phyloP scores from a whole-genome alignment of 1,284 basidiomycete genomes.

The Boletellus deceptivus region DNA sequence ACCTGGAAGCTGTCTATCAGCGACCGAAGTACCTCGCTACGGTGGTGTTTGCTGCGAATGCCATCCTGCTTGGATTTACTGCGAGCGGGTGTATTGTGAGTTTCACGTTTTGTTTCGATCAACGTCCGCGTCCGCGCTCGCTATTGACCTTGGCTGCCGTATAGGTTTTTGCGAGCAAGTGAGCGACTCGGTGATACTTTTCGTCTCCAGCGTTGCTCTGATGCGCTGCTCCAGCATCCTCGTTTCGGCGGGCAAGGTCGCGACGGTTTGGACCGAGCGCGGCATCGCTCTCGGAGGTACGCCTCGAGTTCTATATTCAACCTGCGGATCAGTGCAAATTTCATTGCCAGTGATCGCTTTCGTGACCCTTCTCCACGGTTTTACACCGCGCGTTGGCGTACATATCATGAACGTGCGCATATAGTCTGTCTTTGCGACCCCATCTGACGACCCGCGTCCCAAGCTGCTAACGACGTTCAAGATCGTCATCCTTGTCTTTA shows the following conservation, averaged over 20 bases:
- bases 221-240: slow-evolving; percentile 40
- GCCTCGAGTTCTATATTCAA: too few relatives aligned
- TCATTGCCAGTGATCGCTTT: slow-evolving; percentile 40
- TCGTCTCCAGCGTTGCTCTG: neutral
- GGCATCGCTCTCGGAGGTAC: slow-evolving; percentile 57
- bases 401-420: slow-evolving; percentile 46
- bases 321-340: neutral
- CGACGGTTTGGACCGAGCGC: slow-evolving; percentile 50
- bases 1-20: slow-evolving; percentile 49
- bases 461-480: slow-evolving; percentile 26
- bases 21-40: slow-evolving; percentile 47
- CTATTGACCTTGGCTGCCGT: neutral
- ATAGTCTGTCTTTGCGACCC: neutral
- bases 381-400: slow-evolving; percentile 45
- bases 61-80: slow-evolving; percentile 52
- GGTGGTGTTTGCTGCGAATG: slow-evolving; percentile 47
- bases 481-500: slow-evolving; percentile 26
- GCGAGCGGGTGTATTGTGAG: slow-evolving; percentile 57
- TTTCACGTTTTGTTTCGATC: neutral
- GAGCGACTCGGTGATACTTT: slow-evolving; percentile 1
- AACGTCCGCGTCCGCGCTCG: neutral
- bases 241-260: slow-evolving; percentile 40
- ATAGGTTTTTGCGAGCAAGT: slow-evolving; percentile 43
- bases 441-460: neutral
- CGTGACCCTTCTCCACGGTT: slow-evolving; percentile 44